Evolutionary conservation across 257 asterid species (phyloP), one percentile per base, ranked within the genome.

Genomic region (Scutellaria barbata): DNA sequence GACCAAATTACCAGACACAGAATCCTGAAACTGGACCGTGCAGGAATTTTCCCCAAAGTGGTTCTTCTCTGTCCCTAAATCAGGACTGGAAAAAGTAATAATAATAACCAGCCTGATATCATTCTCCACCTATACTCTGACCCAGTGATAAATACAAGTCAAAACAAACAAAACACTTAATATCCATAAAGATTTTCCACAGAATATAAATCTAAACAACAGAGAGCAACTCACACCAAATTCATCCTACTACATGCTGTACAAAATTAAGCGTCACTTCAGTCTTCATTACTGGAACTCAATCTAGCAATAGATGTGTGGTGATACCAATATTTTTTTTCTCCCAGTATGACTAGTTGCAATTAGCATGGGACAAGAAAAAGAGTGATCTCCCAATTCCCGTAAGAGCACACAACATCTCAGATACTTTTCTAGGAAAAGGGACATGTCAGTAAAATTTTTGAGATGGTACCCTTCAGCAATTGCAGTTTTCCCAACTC

Each of bases 401-500:
- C 25, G 2, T 1, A n/a, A 56, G 66, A 76, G 12, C 33, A 47
- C 52, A 40, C 22, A 14, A 6, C 20, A 66, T 0, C 35, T 57
- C 18, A 81, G 33, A 50, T 25, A 40, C 55, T 57, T 59, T 63
- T 68, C 39, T 16, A 57, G 33, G 50, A 22, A 22, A 74, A 41
- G 47, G 59, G 11, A 59, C 42, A 51, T 14, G 5, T 17, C 17
- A 12, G 51, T 71, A 67, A 76, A 58, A 11, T 0, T 63, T 69
- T 63, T 69, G 59, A 78, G 71, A 63, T 13, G 69, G 25, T 92
- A 92, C 98, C 98, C 98, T 82, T 94, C 98, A 66, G 96, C 98
- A 76, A 94, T 94, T 79, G 98, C 97, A 72, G 98, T 94, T 88
- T 94, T 94, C 17, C 98, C 98, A 10, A 94, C 98, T 43, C 98